Evolutionary conservation across 1,139 yeast species (phyloP).

Genomic region (Zygosaccharomyces sapae): DNA sequence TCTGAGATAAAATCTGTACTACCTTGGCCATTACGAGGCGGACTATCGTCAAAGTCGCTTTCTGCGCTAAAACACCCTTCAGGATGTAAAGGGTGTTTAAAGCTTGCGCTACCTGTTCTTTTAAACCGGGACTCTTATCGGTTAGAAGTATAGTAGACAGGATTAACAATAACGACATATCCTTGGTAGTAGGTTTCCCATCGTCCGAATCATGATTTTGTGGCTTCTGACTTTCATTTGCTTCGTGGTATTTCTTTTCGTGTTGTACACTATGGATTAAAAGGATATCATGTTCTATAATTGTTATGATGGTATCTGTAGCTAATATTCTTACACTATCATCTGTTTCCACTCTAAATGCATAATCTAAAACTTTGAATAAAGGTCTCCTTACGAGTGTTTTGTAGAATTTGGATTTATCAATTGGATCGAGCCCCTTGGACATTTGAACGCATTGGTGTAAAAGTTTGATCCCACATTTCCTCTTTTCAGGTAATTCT

Average conservation of each 20-base stretch:
- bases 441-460: conserved; percentile 80
- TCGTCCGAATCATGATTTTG: conserved; percentile 6
- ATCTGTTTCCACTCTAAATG: conserved; percentile 54
- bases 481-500: conserved; percentile 37
- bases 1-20: conserved; percentile 16
- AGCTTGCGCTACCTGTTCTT: conserved; percentile 82
- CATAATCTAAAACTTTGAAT: conserved; percentile 65
- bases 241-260: conserved; percentile 15
- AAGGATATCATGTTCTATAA: conserved; percentile 79
- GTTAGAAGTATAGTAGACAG: conserved; percentile 58
- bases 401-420: conserved; percentile 62
- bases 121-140: conserved; percentile 67
- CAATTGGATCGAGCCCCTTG: conserved; percentile 59
- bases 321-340: conserved; percentile 60
- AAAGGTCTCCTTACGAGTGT: conserved; percentile 65
- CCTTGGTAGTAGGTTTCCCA: conserved; percentile 30
- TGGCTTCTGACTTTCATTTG: conserved; percentile 8
- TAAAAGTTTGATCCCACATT: conserved; percentile 73
- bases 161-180: conserved; percentile 58
- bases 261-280: conserved; percentile 46
- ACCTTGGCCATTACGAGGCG: conserved; percentile 14
- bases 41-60: conserved; percentile 16
- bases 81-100: conserved; percentile 67
- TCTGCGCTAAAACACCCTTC: conserved; percentile 36
- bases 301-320: conserved; percentile 73